Percentiles rank a stretch among this genome's conserved stretches.
These are phyloP conservation scores for Coemansia nantahalensis DNA, from an alignment of 192 early-diverging fungal genomes.

Conservation along the genomic window DNA sequence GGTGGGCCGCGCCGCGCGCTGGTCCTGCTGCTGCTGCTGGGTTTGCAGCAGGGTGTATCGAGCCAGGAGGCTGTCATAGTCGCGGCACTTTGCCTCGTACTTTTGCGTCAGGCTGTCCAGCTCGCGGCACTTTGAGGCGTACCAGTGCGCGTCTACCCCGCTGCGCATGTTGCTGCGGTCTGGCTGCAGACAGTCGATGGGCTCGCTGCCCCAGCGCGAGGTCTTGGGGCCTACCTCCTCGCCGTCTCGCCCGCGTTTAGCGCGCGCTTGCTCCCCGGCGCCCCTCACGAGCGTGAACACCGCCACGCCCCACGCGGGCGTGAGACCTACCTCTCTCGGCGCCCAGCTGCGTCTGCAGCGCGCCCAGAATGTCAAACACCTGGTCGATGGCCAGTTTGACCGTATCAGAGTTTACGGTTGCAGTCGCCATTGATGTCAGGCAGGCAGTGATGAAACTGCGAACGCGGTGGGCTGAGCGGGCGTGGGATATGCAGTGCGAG, in stretches of 20 bases:
- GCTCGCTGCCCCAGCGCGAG: neutral
- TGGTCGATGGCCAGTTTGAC: slow-evolving; percentile 25
- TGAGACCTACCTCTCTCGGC: slow-evolving; percentile 10
- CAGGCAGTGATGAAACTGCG: too few species aligned
- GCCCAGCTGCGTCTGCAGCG: slow-evolving; percentile 19
- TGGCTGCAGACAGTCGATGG: neutral
- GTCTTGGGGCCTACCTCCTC: neutral
- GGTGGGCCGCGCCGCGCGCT: neutral
- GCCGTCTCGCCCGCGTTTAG: neutral
- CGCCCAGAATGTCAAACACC: slow-evolving; percentile 29
- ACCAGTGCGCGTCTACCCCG: slow-evolving; percentile 14
- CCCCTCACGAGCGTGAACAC: too few species aligned
- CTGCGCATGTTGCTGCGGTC: neutral
- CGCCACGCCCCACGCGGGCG: too few species aligned
- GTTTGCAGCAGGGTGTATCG: slow-evolving; percentile 15
- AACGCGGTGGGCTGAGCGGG: too few species aligned
- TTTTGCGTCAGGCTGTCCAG: slow-evolving; percentile 19
- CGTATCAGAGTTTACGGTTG: slow-evolving; percentile 14
- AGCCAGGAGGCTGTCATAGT: slow-evolving; percentile 24
- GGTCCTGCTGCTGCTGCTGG: neutral
- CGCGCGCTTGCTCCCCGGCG: too few species aligned
- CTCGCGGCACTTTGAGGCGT: slow-evolving; percentile 33
- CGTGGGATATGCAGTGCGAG: too few species aligned
- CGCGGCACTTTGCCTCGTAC: slow-evolving; percentile 32
- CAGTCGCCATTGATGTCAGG: too few species aligned